Evolutionary conservation across 208 protist genomes (phyloP).

Genomic region (Leishmania martiniquensis): DNA sequence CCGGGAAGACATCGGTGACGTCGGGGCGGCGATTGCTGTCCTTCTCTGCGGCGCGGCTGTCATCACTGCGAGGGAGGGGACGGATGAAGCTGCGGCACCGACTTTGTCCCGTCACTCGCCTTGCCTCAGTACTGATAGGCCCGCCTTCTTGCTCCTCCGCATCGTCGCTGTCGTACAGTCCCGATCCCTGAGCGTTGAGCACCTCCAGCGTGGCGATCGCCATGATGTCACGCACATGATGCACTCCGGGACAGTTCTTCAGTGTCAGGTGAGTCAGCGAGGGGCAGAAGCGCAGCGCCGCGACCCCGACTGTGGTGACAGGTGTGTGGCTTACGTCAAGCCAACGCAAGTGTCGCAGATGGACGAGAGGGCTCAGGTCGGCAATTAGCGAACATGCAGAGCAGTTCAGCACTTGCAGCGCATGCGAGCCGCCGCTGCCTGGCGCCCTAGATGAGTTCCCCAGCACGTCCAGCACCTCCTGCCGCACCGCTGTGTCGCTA

Average conservation of each 20-base stretch:
- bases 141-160: background rate
- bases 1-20: slow-evolving; percentile 1
- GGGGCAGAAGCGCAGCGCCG: background rate
- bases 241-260: slow-evolving; percentile 3
- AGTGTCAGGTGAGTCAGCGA: slow-evolving; percentile 1
- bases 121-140: background rate
- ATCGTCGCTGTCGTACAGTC: slow-evolving; percentile 4
- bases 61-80: background rate
- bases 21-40: background rate
- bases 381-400: background rate
- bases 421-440: background rate
- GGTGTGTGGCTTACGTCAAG: slow-evolving; percentile 2
- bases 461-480: slow-evolving; percentile 12
- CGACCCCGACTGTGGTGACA: background rate
- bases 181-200: slow-evolving; percentile 11
- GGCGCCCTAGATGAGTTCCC: background rate
- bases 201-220: slow-evolving; percentile 6
- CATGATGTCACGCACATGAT: background rate
- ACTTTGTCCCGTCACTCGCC: background rate
- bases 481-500: slow-evolving; percentile 17
- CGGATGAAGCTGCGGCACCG: background rate
- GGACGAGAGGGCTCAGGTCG: background rate
- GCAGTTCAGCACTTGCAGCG: slow-evolving; percentile 1
- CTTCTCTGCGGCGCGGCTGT: background rate
- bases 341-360: slow-evolving; percentile 6